Percentiles rank a stretch among this genome's conserved stretches.
Conservation (phyloP, 1,284 basidiomycete species). For the Marasmius oreades region DNA sequence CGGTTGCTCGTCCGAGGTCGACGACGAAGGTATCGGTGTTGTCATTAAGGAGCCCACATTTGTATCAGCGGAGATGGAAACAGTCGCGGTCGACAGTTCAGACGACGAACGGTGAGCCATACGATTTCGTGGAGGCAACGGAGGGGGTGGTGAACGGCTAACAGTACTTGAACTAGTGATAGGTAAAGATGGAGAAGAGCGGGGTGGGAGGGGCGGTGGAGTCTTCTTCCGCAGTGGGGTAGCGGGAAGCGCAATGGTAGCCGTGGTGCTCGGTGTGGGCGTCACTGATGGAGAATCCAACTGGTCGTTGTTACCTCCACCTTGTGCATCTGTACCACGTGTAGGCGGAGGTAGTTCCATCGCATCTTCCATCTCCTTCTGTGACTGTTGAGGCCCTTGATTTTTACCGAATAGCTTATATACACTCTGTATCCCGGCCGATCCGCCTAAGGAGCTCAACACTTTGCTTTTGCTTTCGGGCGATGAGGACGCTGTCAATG, state of each 20-base stretch:
- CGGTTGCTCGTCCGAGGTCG: constrained; percentile 19
- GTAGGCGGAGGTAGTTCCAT: neutral
- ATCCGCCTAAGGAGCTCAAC: constrained; percentile 7
- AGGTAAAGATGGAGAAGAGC: neutral
- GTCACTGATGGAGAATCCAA: no score
- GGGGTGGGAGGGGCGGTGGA: neutral
- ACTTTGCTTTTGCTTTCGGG: constrained; percentile 4
- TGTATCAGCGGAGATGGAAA: neutral
- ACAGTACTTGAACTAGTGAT: constrained; percentile 8
- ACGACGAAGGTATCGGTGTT: constrained; percentile 13
- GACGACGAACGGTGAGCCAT: constrained; percentile 17
- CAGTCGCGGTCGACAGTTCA: constrained; percentile 9
- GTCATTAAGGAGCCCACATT: neutral
- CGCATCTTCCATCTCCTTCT: neutral
- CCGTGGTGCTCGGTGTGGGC: no score
- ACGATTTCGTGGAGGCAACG: constrained; percentile 55
- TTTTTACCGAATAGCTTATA: constrained; percentile 66
- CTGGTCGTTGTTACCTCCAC: no score
- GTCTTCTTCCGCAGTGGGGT: neutral
- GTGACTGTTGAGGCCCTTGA: constrained; percentile 20
- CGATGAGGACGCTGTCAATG: constrained; percentile 34
- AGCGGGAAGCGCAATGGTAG: neutral
- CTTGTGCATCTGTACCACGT: neutral
- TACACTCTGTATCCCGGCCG: constrained; percentile 53
- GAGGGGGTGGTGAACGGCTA: constrained; percentile 43